Conservation (phyloP, 2,329 filamentous ascomycete genomes). For the Hymenoscyphus albidus region DNA sequence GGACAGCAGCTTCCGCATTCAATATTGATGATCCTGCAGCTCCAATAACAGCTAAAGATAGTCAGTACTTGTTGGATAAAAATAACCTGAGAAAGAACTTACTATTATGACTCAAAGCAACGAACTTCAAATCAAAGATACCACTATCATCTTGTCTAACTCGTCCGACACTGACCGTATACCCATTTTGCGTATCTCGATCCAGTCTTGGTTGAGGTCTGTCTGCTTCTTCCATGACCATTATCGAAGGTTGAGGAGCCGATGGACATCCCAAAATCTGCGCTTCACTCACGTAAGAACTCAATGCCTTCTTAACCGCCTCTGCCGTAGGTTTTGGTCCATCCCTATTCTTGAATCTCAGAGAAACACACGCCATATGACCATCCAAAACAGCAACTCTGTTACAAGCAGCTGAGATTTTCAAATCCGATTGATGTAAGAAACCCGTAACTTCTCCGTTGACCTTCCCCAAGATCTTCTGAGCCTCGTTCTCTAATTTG, state of each 20-base stretch:
- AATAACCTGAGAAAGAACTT: conserved; percentile 11
- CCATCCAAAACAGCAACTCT: conserved; percentile 93
- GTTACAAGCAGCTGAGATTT: conserved; percentile 84
- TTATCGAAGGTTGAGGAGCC: conserved; percentile 75
- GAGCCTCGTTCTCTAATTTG: conserved; percentile 90
- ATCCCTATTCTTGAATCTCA: conserved; percentile 68
- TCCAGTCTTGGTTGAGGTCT: conserved; percentile 89
- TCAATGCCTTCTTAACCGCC: conserved; percentile 73
- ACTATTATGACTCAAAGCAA: conserved; percentile 81
- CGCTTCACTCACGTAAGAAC: conserved; percentile 77
- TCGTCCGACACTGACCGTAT: conserved; percentile 86
- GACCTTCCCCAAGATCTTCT: conserved; percentile 83
- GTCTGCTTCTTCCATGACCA: conserved; percentile 85
- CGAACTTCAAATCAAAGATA: conserved; percentile 93
- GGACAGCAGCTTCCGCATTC: conserved; percentile 86
- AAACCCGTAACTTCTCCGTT: conserved; percentile 71
- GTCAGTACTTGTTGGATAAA: conserved; percentile 8
- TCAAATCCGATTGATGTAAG: conserved; percentile 67
- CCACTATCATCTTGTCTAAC: conserved; percentile 76
- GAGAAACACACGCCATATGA: conserved; percentile 89
- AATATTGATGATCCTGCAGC: conserved; percentile 94
- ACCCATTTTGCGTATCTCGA: conserved; percentile 78
- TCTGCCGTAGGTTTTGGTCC: conserved; percentile 67
- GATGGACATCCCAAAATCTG: conserved; percentile 82
- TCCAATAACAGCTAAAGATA: conserved; percentile 71